These are phyloP conservation scores for Xylariomycetidae sp. DNA, from an alignment of 2,329 filamentous ascomycete species.

Conservation along the genomic window DNA sequence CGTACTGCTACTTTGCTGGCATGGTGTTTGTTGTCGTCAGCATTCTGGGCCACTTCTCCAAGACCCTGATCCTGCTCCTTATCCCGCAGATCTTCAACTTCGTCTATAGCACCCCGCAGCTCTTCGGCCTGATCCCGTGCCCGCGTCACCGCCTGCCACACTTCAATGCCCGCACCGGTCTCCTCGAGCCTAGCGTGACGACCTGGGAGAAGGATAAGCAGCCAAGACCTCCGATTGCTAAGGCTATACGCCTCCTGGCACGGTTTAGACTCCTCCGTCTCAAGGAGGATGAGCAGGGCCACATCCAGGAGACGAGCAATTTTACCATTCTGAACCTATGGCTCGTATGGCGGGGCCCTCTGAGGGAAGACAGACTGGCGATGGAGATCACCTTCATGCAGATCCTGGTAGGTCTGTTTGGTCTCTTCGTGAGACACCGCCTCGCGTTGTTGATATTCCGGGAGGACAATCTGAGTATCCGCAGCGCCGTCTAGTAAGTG, in stretches of 20 bases:
- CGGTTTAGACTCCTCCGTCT: slow-evolving; percentile 65
- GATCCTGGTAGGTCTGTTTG: slow-evolving; percentile 68
- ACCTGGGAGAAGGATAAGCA: slow-evolving; percentile 66
- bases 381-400: slow-evolving; percentile 79
- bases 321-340: slow-evolving; percentile 93
- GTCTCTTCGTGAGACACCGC: slow-evolving; percentile 79
- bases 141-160: slow-evolving; percentile 86
- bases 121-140: slow-evolving; percentile 87
- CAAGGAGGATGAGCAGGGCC: slow-evolving; percentile 60
- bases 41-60: slow-evolving; percentile 96
- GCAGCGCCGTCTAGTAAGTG: slow-evolving; percentile 23
- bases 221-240: slow-evolving; percentile 59
- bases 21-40: slow-evolving; percentile 98
- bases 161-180: slow-evolving; percentile 79
- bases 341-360: slow-evolving; percentile 90
- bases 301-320: slow-evolving; percentile 78
- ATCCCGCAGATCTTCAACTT: slow-evolving; percentile 97
- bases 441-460: slow-evolving; percentile 86
- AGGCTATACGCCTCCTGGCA: slow-evolving; percentile 63
- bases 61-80: slow-evolving; percentile 86
- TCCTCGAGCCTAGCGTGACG: slow-evolving; percentile 83
- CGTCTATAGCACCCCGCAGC: slow-evolving; percentile 83
- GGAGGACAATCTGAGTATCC: slow-evolving; percentile 69
- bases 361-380: slow-evolving; percentile 80
- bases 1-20: slow-evolving; percentile 98